Base-by-base conservation (phyloP, 176 grass and related monocot genomes). In the Triticum dicoccoides region DNA sequence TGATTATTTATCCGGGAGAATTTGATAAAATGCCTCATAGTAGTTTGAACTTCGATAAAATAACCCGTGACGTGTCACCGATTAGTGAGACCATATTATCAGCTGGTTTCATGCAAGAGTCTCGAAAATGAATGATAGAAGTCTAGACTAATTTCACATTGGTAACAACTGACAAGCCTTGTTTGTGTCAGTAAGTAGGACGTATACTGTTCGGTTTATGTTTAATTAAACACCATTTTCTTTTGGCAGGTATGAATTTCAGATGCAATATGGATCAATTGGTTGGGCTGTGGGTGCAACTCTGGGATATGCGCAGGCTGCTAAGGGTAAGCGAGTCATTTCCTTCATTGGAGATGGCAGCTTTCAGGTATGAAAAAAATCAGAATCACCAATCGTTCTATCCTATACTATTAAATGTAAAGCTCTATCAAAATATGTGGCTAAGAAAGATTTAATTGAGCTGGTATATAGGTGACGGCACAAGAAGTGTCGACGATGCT, bases 201-300 rank as follows among this genome's bases (percentile, higher is more conserved):
- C 82, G 51, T 34, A 72, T 72, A 10, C 1, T 58, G 39, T 54
- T 30, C 1, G 10, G 1, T 44, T 2, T 69, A 8, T 37, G 49
- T 17, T 1, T 76, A 37, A 77, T 21, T 18, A 45, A 49, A 56
- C 15, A 30, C 7, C 17, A 1, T 83, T 62, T 77, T 32, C 38
- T 62, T 85, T 44, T 0, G 42, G 20, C 58, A 92, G 90, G 32
- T 92, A 92, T 6, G 90, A 92, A 77, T 92, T 90, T 47, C 90
- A 92, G 84, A 92, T 92, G 90, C 90, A 92, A 51, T 92, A 92
- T 72, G 86, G 86, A 77, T 91, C 89, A 20, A 91, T 91, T 76
- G 86, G 89, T 38, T 91, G 89, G 89, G 80, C 90, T 2, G 87
- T 92, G 5, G 90, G 82, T 41, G 90, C 90, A 38, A 83, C 83